Conservation (phyloP, 1,284 basidiomycete species). For the Naganishia albida region DNA sequence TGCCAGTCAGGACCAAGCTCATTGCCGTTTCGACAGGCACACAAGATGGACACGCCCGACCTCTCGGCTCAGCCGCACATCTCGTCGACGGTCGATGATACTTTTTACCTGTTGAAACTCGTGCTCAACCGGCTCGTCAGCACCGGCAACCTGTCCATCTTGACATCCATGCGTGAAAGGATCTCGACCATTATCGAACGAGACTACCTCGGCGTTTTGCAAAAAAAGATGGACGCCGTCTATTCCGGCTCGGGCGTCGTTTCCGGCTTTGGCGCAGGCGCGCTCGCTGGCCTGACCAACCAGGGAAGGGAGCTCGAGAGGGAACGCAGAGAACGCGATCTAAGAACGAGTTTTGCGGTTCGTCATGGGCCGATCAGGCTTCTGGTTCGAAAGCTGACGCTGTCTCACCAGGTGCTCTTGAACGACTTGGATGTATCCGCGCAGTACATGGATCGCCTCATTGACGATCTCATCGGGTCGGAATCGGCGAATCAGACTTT, state of each 20-base stretch:
- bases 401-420: conserved; percentile 65
- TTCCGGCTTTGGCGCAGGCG: conserved; percentile 47
- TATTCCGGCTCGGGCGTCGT: conserved; percentile 59
- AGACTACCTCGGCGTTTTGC: conserved; percentile 75
- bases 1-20: conserved; percentile 14
- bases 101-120: conserved; percentile 87
- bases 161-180: conserved; percentile 64
- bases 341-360: conserved; percentile 75
- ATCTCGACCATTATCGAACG: conserved; percentile 73
- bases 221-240: conserved; percentile 81
- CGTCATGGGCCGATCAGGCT: conserved; percentile 45
- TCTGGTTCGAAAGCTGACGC: not conserved
- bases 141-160: conserved; percentile 65
- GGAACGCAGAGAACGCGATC: conserved; percentile 76
- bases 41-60: conserved; percentile 66
- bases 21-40: conserved; percentile 44
- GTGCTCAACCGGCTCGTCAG: conserved; percentile 73
- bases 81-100: conserved; percentile 77
- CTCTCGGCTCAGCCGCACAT: conserved; percentile 62
- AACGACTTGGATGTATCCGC: conserved; percentile 87
- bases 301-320: conserved; percentile 54
- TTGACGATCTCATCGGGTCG: conserved; percentile 66
- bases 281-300: conserved; percentile 56
- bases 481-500: conserved; percentile 69
- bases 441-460: conserved; percentile 78